Base-by-base conservation (phyloP, 805 yeast species). In the Brettanomyces sp. region DNA sequence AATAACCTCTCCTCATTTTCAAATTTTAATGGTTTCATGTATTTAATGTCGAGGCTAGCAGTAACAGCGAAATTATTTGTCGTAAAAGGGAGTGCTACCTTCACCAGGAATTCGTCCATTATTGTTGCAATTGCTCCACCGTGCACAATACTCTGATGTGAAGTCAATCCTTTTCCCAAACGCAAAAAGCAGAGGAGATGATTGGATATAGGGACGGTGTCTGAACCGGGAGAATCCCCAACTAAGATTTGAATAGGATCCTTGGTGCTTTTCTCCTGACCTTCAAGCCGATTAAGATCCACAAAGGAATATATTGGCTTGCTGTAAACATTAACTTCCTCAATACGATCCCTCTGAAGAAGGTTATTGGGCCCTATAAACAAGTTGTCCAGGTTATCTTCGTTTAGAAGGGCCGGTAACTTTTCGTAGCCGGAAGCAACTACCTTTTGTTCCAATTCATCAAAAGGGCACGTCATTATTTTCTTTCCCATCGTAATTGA, bases 61-160 rank as follows among this genome's bases (percentile, higher is more conserved):
- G 81, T 76, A n/a, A 74, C 77, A 8, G 80, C 80, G 44, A 63
- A 65, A 41, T 47, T 39, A 9, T 68, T 61, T 0, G 74, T 75
- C 21, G 76, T 65, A 18, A 63, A 51, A 3, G 79, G 71, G 49
- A 76, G 68, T 14, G 74, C 79, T 42, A 74, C 72, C n/a, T 68
- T 55, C 47, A 77, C 74, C 44, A 76, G 64, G 3, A 72, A 76
- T 54, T 76, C 81, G 52, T 76, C 81, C 9, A 76, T 56, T 6
- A 76, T 60, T 4, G 80, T 74, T 4, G 79, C 69, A n/a, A 74
- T 61, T 14, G 75, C 65, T 1, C 81, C 81, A 45, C 77, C 77
- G 53, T 76, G 81, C 37, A 76, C 64, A 41, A 71, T 66, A 39
- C 77, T 76, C 45, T 70, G 74, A 46, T 72, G 73, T 36, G 77